These are phyloP conservation scores for Auxenochlorella pyrenoidosa DNA, from an alignment of 139 green algal genomes.

Conservation along the genomic window DNA sequence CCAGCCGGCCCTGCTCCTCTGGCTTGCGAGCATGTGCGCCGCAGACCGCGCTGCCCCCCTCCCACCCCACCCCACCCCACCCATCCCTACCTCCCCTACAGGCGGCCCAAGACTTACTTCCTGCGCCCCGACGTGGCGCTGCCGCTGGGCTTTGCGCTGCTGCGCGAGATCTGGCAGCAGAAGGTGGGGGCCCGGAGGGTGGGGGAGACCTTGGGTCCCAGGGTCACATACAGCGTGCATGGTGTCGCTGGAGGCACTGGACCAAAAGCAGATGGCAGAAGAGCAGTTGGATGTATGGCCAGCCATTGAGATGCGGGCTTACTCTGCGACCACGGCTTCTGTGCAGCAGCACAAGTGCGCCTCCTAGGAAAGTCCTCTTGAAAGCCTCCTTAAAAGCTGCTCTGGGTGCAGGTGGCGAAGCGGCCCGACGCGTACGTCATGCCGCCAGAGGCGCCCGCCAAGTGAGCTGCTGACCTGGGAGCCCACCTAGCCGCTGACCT, in stretches of 20 bases:
- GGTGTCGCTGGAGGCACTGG: too few relatives aligned
- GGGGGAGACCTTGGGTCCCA: neutral
- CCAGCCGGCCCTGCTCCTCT: too few relatives aligned
- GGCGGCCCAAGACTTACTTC: slow-evolving; percentile 94
- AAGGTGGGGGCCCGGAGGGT: slow-evolving; percentile 55
- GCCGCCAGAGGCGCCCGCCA: neutral
- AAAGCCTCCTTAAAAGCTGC: too few relatives aligned
- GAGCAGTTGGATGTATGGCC: too few relatives aligned
- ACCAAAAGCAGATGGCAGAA: neutral
- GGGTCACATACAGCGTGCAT: neutral
- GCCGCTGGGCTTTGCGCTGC: slow-evolving; percentile 80
- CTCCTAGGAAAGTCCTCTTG: too few relatives aligned
- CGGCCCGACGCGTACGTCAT: slow-evolving; percentile 33
- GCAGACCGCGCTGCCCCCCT: too few relatives aligned
- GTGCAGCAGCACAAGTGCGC: neutral
- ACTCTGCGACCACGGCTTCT: too few relatives aligned
- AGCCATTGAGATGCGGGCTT: too few relatives aligned
- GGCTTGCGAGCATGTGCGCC: too few relatives aligned
- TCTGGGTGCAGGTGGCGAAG: slow-evolving; percentile 21
- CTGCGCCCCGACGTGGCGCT: slow-evolving; percentile 85
- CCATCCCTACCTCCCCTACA: too few relatives aligned
- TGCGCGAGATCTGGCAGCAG: slow-evolving; percentile 87
- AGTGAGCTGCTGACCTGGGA: slow-evolving; percentile 18
- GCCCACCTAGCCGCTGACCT: too few relatives aligned
- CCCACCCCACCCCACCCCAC: too few relatives aligned